Conservation (phyloP, 2,329 filamentous ascomycete species). For the Grosmannia clavigera region DNA sequence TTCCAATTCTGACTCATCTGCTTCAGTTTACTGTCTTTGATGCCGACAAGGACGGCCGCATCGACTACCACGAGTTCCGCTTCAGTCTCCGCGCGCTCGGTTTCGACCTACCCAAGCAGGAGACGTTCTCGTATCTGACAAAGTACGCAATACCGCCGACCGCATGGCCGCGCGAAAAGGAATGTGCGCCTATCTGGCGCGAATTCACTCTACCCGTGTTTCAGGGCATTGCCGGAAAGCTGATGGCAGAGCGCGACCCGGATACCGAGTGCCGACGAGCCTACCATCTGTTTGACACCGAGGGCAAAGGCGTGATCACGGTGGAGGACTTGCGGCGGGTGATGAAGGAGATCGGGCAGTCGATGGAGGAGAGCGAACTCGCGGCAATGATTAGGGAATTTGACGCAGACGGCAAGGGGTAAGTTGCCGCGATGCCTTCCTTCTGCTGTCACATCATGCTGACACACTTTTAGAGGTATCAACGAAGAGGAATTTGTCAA, state of each 20-base stretch:
- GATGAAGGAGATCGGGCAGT: conserved; percentile 83
- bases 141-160: conserved; percentile 64
- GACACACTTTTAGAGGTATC: conserved; percentile 32
- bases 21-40: conserved; percentile 84
- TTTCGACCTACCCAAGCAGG: conserved; percentile 78
- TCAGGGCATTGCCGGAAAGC: conserved; percentile 63
- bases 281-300: conserved; percentile 86
- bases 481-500: conserved; percentile 57
- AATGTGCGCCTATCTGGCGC: conserved; percentile 52
- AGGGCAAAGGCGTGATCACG: conserved; percentile 82
- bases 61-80: conserved; percentile 97
- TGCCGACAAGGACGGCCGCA: conserved; percentile 83
- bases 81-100: conserved; percentile 92
- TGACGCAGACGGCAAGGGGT: conserved; percentile 81
- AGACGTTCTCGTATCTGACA: conserved; percentile 71
- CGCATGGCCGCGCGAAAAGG: conserved; percentile 39
- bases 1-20: neutral
- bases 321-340: conserved; percentile 79
- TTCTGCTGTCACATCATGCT: neutral
- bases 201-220: conserved; percentile 63
- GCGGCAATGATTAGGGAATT: conserved; percentile 97
- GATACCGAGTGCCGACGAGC: conserved; percentile 83
- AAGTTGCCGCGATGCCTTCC: neutral
- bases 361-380: conserved; percentile 84
- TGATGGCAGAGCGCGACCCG: conserved; percentile 74